Percentiles rank a stretch among this genome's conserved stretches.
phyloP scores from a whole-genome alignment of 2,329 filamentous ascomycete species.

The Trichoderma atroviride region DNA sequence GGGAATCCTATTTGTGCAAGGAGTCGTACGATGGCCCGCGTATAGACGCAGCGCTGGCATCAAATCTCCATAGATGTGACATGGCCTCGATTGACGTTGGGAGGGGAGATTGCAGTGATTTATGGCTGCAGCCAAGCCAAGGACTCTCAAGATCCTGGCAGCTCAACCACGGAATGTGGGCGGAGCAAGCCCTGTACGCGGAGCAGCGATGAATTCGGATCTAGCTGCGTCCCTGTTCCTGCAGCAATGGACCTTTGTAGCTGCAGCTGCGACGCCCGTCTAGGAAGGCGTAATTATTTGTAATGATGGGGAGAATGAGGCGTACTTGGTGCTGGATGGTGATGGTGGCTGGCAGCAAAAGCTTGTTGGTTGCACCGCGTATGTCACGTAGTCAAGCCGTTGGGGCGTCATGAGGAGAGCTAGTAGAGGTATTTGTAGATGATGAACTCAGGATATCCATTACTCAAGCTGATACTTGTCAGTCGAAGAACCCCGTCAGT shows the following conservation, averaged over 20 bases:
- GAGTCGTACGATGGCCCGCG: not conserved
- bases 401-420: not conserved
- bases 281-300: not conserved
- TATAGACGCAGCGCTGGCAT: not conserved
- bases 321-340: not conserved
- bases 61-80: not conserved
- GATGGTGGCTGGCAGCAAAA: not conserved
- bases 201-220: not conserved
- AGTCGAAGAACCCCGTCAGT: not conserved
- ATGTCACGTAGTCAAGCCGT: not conserved
- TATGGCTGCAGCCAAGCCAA: not conserved
- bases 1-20: not conserved
- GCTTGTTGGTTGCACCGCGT: not conserved
- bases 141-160: not conserved
- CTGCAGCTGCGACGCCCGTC: not conserved
- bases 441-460: not conserved
- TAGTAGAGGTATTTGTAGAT: not conserved
- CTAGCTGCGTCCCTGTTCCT: conserved; percentile 5
- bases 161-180: not conserved
- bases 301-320: not conserved
- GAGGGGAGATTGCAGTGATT: not conserved
- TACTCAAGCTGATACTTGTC: not conserved
- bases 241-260: not conserved
- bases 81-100: not conserved
- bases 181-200: not conserved